Evolutionary conservation across 2,329 filamentous ascomycete genomes (phyloP).

Genomic region (Xylogone sp.): DNA sequence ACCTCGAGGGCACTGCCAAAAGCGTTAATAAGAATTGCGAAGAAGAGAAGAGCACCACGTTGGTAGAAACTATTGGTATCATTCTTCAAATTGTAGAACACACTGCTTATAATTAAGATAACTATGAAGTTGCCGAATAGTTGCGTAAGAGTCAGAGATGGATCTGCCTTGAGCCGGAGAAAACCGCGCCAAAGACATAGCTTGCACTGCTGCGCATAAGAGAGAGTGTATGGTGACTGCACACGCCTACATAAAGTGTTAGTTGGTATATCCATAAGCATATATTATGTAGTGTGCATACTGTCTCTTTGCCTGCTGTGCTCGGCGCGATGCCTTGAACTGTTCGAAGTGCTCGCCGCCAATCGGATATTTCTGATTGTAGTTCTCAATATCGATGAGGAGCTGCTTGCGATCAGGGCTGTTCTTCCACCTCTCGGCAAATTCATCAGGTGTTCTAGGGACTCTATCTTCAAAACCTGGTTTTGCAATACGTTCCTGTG

Average conservation of each 20-base stretch:
- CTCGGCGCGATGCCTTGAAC: slow-evolving; percentile 23
- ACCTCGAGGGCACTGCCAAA: slow-evolving; percentile 56
- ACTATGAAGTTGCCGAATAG: slow-evolving; percentile 34
- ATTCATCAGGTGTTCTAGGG: slow-evolving; percentile 51
- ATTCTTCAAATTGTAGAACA: slow-evolving; percentile 58
- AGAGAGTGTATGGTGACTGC: slow-evolving; percentile 77
- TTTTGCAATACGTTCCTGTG: slow-evolving; percentile 50
- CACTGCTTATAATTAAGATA: slow-evolving; percentile 57
- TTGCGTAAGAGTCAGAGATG: slow-evolving; percentile 13
- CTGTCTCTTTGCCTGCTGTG: slow-evolving; percentile 35
- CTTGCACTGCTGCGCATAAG: slow-evolving; percentile 41
- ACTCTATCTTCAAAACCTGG: slow-evolving; percentile 52
- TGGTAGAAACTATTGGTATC: slow-evolving; percentile 55
- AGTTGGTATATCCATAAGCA: not conserved
- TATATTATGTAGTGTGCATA: slow-evolving; percentile 5
- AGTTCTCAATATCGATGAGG: slow-evolving; percentile 44
- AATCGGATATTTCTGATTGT: slow-evolving; percentile 36
- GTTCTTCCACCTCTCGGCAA: slow-evolving; percentile 43
- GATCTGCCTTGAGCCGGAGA: slow-evolving; percentile 68
- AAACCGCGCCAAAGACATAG: slow-evolving; percentile 68
- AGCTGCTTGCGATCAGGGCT: slow-evolving; percentile 39
- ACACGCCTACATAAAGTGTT: slow-evolving; percentile 39
- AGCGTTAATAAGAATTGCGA: slow-evolving; percentile 62
- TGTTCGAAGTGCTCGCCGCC: slow-evolving; percentile 27
- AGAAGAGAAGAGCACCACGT: slow-evolving; percentile 62